Evolutionary conservation across 2,329 filamentous ascomycete species (phyloP).

Genomic region (Corniculantispora saksenae): DNA sequence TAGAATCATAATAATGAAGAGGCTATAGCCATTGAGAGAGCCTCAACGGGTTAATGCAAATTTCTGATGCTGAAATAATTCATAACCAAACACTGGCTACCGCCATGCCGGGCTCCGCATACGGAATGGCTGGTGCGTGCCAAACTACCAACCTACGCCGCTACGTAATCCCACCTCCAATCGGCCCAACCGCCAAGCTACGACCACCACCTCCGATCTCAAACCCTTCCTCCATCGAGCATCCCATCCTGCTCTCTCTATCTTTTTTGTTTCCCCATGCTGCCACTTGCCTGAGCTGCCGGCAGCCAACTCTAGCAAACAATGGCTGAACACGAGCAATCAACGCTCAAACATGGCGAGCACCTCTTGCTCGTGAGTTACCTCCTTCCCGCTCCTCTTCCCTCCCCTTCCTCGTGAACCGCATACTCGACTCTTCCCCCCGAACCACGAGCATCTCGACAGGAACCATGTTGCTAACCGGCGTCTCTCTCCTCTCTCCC

Average conservation of each 20-base stretch:
- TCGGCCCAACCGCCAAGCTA: background rate
- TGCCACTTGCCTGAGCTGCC: background rate
- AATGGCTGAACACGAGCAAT: constrained; percentile 63
- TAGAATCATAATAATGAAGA: background rate
- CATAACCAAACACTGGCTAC: too few relatives aligned
- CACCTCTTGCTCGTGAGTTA: constrained; percentile 65
- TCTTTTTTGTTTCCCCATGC: background rate
- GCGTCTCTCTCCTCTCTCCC: background rate
- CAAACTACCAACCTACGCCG: background rate
- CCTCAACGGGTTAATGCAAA: too few relatives aligned
- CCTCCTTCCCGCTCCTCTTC: background rate
- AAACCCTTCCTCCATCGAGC: background rate
- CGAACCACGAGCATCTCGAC: background rate
- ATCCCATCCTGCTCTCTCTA: background rate
- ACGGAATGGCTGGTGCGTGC: background rate
- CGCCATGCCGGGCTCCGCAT: background rate
- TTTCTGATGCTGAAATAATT: too few relatives aligned
- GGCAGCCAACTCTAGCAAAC: background rate
- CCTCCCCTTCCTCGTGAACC: background rate
- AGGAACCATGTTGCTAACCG: background rate
- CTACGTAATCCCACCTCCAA: constrained; percentile 8
- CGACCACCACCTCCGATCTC: background rate
- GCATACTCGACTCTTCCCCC: constrained; percentile 1
- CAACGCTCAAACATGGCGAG: constrained; percentile 71
- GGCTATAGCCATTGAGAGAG: too few relatives aligned